Evolutionary conservation across 495 filamentous ascomycete genomes (phyloP).

Genomic region (Halenospora varia): DNA sequence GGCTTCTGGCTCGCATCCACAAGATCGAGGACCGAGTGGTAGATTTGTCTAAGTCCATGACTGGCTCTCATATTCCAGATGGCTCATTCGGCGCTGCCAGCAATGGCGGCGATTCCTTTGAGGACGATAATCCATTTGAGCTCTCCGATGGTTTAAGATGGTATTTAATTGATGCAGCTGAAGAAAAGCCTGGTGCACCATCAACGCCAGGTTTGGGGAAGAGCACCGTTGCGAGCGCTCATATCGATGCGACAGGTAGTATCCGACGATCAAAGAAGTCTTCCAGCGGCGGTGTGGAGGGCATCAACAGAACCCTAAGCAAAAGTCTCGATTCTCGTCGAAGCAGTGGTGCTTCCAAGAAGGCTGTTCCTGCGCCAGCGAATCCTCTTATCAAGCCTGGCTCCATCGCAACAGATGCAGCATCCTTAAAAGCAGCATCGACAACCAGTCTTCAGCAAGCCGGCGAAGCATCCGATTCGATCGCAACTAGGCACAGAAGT

Average conservation of each 20-base stretch:
- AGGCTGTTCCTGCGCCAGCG: constrained; percentile 33
- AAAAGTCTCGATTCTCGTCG: constrained; percentile 87
- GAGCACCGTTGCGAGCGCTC: constrained; percentile 83
- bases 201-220: constrained; percentile 84
- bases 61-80: constrained; percentile 41
- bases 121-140: constrained; percentile 97
- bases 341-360: constrained; percentile 78
- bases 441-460: constrained; percentile 5
- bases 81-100: constrained; percentile 45
- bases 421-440: constrained; percentile 15
- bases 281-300: constrained; percentile 53
- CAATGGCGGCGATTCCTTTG: constrained; percentile 51
- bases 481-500: constrained; percentile 37
- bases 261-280: constrained; percentile 47
- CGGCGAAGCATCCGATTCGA: constrained; percentile 44
- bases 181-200: constrained; percentile 94
- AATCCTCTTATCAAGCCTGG: constrained; percentile 29
- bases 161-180: constrained; percentile 89
- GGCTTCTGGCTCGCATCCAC: constrained; percentile 89
- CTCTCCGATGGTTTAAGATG: constrained; percentile 92
- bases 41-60: constrained; percentile 76
- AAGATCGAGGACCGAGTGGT: constrained; percentile 92
- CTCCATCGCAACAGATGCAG: constrained; percentile 17
- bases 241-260: constrained; percentile 79
- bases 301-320: constrained; percentile 70